Base-by-base conservation (phyloP, 257 asterid species). In the Jacaranda copaia region DNA sequence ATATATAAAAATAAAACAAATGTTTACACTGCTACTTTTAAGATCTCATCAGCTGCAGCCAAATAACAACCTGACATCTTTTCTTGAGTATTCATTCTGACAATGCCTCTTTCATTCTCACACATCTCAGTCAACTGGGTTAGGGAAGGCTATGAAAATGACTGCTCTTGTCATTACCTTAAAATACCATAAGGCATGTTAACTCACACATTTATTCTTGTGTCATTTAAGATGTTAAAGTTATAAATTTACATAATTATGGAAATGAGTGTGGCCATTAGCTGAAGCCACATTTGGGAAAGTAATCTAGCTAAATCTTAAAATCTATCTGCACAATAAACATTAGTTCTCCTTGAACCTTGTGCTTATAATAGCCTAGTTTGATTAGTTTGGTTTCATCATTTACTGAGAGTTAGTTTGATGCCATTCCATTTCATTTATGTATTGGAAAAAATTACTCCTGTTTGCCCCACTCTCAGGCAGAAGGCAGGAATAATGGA, bases 401-500 rank as follows among this genome's bases (percentile, higher is more conserved):
- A 57, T 55, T 66, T 53, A 35, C 62, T 53, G 42, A 62, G 76
- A 48, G 12, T 15, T 32, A 62, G 39, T 70, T 49, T 66, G 19
- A 60, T 79, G 51, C 68, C 42, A 63, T 71, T 76, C 72, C 40
- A 63, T 58, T 70, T 62, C 10, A 15, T 69, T 77, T 46, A 70
- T 55, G 45, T 74, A 14, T 10, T 81, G 57, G 32, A 60, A 36
- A 71, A 71, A 38, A 51, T 72, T 39, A 16, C 42, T 79, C 38
- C 19, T n/a, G 62, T 73, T 39, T 73, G 63, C 52, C 55, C 74
- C 74, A 43, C 73, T 79, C 68, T 80, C 90, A 94, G 98, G 90
- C 88, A 46, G 98, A 93, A 72, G 77, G 84, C 79, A 87, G 94
- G 85, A 82, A 73, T 71, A 90, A 84, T 82, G 97, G 92, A 56